Evolutionary conservation across 2,329 filamentous ascomycete species (phyloP), one percentile per base, ranked within the genome.

Genomic region (Hypoxylon sp.): DNA sequence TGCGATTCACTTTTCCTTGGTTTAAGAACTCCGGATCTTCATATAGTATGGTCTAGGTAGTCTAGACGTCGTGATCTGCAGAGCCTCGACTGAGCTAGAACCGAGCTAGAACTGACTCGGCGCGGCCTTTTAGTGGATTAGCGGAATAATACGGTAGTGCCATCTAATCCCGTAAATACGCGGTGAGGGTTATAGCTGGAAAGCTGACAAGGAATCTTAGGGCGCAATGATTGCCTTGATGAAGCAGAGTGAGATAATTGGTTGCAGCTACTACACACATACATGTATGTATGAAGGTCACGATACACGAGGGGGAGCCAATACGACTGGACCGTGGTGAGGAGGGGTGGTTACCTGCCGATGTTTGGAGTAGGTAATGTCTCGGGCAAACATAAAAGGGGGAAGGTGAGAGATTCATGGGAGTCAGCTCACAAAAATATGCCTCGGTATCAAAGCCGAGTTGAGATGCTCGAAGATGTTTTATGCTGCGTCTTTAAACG

Each of bases 41-140:
- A 19, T 49, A 28, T 38, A 30, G 34, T 46, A 23, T 46, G 25
- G 57, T 59, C 46, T 23, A 52, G 6, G n/a, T 53, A 67, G 63
- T 67, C 51, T 62, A 65, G 67, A 67, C 32, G 67, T 49, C 13
- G 70, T 59, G 72, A 73, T 71, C 69, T 49, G 57, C 70, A 58
- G 63, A 70, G 70, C 65, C 71, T 70, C 67, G 69, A 74, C 57
- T 62, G 52, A 70, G 50, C 68, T 63, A 67, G 71, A 67, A 63
- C 63, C 53, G 62, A 68, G 50, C 68, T 63, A 67, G 71, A 67
- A 63, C 63, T 59, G 64, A 67, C 64, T 53, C 53, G 70, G 61
- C 66, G 50, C 63, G 56, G 56, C 55, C 61, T 46, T 63, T 56
- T 36, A 7, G 30, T 59, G 53, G 52, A 56, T 49, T 50, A 61